A percentile compares a stretch with the other conserved stretches of the same genome.
Conservation (phyloP, 2,329 filamentous ascomycete genomes). For the Fusarium solani-melongenae region DNA sequence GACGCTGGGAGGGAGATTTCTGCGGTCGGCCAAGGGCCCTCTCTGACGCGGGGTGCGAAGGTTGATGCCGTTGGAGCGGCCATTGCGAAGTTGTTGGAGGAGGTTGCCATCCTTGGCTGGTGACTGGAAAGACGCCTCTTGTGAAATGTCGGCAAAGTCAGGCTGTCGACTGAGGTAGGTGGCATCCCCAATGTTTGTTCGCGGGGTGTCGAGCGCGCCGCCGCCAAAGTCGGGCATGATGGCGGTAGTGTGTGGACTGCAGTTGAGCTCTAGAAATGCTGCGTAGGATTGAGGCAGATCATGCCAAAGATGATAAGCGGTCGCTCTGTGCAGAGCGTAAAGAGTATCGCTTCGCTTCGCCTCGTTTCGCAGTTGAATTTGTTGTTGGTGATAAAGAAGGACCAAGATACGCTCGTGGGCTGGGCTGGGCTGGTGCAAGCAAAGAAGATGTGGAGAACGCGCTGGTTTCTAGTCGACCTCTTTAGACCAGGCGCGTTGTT, state of each 20-base stretch:
- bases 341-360: conserved; percentile 1
- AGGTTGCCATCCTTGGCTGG: conserved; percentile 77
- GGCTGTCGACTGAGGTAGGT: conserved; percentile 78
- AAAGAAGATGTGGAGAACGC: conserved; percentile 1
- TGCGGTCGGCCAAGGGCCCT: conserved; percentile 75
- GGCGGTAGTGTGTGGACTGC: conserved; percentile 24
- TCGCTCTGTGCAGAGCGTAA: conserved; percentile 3
- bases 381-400: conserved; percentile 33
- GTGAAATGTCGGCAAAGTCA: conserved; percentile 82
- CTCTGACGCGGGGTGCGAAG: conserved; percentile 79
- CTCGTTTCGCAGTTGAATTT: conserved; percentile 12
- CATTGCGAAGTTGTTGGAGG: conserved; percentile 78
- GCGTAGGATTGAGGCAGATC: conserved; percentile 26
- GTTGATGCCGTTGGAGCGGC: conserved; percentile 65
- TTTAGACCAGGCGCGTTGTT: conserved; percentile 48
- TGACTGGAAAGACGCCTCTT: conserved; percentile 87
- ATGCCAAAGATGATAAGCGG: conserved; percentile 27
- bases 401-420: conserved; percentile 7
- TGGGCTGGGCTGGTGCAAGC: conserved; percentile 1
- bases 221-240: conserved; percentile 72
- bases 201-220: conserved; percentile 82
- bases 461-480: conserved; percentile 13
- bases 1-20: conserved; percentile 74
- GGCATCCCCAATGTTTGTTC: conserved; percentile 84
- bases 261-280: conserved; percentile 34